A percentile compares a stretch with the other conserved stretches of the same genome.
phyloP scores from a whole-genome alignment of 78 protist species.

The Dictyostelium firmibasis region DNA sequence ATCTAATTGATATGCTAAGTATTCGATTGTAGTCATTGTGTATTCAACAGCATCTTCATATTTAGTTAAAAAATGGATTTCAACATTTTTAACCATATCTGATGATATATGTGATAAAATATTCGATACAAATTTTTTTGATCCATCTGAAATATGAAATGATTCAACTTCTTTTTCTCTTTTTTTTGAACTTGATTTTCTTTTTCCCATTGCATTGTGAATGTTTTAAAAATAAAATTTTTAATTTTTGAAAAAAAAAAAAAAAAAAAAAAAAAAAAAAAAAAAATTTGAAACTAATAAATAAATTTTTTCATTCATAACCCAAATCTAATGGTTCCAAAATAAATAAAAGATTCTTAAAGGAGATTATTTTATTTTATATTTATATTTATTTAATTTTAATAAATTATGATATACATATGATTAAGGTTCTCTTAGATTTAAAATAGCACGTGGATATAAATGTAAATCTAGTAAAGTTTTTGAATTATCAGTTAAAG shows the following conservation, averaged over 20 bases:
- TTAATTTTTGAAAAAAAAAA: too few relatives aligned
- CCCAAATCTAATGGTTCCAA: too few relatives aligned
- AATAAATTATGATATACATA: not conserved
- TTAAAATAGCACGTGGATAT: slow-evolving; percentile 47
- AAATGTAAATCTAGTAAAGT: slow-evolving; percentile 38
- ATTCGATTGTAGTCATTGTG: not conserved
- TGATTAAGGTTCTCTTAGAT: slow-evolving; percentile 59
- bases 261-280: not conserved
- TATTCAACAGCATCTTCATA: not conserved
- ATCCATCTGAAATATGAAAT: not conserved
- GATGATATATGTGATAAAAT: not conserved
- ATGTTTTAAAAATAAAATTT: too few relatives aligned
- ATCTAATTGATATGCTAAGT: not conserved
- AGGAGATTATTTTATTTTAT: too few relatives aligned
- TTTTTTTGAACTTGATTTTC: not conserved
- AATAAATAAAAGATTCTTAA: too few relatives aligned
- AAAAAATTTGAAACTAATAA: not conserved
- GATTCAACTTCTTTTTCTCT: not conserved
- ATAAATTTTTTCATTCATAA: too few relatives aligned
- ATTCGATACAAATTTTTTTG: not conserved
- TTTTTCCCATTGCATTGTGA: not conserved
- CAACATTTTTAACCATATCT: not conserved
- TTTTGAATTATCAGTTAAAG: slow-evolving; percentile 47
- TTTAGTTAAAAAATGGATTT: too few relatives aligned
- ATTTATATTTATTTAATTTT: not conserved